Percentiles rank a stretch among this genome's conserved stretches.
phyloP scores from a whole-genome alignment of 2,329 filamentous ascomycete genomes.

The Sclerotinia sclerotiorum region DNA sequence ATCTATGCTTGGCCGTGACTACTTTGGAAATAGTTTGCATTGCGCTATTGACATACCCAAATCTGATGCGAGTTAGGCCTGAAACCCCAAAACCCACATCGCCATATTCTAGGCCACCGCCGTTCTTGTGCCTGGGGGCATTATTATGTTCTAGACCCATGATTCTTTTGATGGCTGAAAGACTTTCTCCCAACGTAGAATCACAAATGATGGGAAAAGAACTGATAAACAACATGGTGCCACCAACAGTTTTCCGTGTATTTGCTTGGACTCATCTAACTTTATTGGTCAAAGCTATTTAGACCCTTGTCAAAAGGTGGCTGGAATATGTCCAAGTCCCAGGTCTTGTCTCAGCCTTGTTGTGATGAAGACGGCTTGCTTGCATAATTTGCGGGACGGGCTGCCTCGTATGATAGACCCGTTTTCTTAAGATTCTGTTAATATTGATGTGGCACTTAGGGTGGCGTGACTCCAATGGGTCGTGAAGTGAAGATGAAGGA shows the following conservation, averaged over 20 bases:
- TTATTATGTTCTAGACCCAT: background rate
- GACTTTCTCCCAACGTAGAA: background rate
- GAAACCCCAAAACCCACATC: background rate
- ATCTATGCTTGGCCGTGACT: background rate
- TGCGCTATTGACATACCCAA: background rate
- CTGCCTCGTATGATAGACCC: background rate
- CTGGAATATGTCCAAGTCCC: background rate
- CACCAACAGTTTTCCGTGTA: background rate
- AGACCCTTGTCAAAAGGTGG: background rate
- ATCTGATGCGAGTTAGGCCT: background rate
- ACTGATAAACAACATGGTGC: background rate
- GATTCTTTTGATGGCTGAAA: background rate
- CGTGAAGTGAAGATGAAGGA: background rate
- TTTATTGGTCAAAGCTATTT: background rate
- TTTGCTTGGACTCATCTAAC: background rate
- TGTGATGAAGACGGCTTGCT: slow-evolving; percentile 7
- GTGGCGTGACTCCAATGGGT: background rate
- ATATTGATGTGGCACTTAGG: background rate
- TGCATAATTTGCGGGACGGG: slow-evolving; percentile 8
- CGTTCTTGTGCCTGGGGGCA: background rate
- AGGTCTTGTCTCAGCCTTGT: slow-evolving; percentile 16
- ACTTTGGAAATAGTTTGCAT: background rate
- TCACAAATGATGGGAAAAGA: background rate
- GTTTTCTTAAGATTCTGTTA: slow-evolving; percentile 2
- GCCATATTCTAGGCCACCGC: background rate